These are phyloP conservation scores for Toxoplasma gondii DNA, from an alignment of 169 alveolate genomes.

Conservation along the genomic window DNA sequence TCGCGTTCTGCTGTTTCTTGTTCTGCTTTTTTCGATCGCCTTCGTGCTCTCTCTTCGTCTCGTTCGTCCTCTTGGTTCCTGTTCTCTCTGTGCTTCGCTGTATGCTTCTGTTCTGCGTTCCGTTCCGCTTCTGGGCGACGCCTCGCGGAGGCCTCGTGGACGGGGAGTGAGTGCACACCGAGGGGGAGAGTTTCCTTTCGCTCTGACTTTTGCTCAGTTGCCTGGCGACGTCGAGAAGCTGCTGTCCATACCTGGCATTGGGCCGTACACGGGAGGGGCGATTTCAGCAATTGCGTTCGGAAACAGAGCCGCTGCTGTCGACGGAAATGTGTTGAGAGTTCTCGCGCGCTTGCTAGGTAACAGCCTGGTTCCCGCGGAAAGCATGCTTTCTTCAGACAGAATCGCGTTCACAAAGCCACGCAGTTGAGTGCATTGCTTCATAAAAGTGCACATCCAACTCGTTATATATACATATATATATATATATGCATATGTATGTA, in stretches of 20 bases:
- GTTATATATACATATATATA: no score
- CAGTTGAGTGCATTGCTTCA: no score
- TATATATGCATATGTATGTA: no score
- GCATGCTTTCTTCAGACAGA: no score
- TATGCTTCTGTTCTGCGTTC: no score
- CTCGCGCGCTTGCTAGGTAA: constrained; percentile 71
- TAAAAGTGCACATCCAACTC: no score
- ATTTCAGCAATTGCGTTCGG: constrained; percentile 69
- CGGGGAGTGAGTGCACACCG: no score
- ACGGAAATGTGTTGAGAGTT: constrained; percentile 73
- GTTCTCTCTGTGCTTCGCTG: background rate
- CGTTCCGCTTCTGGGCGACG: no score
- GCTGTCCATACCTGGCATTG: constrained; percentile 75
- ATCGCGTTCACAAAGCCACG: no score
- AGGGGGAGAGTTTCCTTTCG: no score
- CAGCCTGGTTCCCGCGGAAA: background rate
- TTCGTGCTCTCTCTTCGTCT: background rate
- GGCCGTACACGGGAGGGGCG: constrained; percentile 76
- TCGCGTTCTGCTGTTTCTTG: background rate
- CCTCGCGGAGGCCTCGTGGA: no score
- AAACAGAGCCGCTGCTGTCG: constrained; percentile 71
- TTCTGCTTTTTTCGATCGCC: background rate
- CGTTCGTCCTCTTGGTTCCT: background rate
- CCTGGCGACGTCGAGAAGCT: constrained; percentile 66
- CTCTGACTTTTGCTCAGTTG: background rate